A percentile compares a stretch with the other conserved stretches of the same genome.
These are phyloP conservation scores for Alternaria arbusti DNA, from an alignment of 2,329 filamentous ascomycete species.

Conservation along the genomic window DNA sequence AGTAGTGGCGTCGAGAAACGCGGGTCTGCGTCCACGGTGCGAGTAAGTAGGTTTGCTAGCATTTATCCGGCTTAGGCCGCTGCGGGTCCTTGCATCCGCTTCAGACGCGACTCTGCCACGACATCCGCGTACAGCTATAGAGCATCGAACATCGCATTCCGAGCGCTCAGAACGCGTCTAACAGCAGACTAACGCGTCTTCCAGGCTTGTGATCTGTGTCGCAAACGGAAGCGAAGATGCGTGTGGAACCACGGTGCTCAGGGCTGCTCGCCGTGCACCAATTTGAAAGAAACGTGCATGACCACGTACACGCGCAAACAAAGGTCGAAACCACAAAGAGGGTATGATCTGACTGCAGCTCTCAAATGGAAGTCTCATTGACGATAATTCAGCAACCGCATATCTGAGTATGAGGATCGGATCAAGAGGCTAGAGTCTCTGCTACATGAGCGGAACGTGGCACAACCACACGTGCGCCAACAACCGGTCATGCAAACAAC, in stretches of 20 bases:
- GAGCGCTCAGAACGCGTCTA: neutral
- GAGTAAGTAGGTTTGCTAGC: slow-evolving; percentile 14
- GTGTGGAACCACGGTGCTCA: slow-evolving; percentile 23
- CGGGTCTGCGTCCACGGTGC: slow-evolving; percentile 30
- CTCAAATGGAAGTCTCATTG: neutral
- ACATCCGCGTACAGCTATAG: neutral
- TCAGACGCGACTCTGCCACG: neutral
- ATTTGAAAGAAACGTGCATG: slow-evolving; percentile 31
- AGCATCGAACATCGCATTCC: neutral
- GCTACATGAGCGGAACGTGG: slow-evolving; percentile 28
- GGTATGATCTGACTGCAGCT: slow-evolving; percentile 10
- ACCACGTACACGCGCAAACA: slow-evolving; percentile 34
- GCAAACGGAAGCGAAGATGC: slow-evolving; percentile 33
- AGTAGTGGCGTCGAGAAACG: slow-evolving; percentile 28
- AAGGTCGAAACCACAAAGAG: slow-evolving; percentile 29
- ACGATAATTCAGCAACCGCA: slow-evolving; percentile 18
- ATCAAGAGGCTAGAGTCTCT: slow-evolving; percentile 31
- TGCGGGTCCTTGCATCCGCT: neutral
- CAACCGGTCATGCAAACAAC: slow-evolving; percentile 22
- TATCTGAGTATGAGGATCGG: slow-evolving; percentile 32
- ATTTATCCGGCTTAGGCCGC: neutral
- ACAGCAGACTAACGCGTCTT: neutral
- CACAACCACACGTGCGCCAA: slow-evolving; percentile 23
- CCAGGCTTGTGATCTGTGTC: slow-evolving; percentile 36
- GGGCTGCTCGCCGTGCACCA: slow-evolving; percentile 28